phyloP scores from a whole-genome alignment of 768 basidiomycete species.

The Mrakia gelida region DNA sequence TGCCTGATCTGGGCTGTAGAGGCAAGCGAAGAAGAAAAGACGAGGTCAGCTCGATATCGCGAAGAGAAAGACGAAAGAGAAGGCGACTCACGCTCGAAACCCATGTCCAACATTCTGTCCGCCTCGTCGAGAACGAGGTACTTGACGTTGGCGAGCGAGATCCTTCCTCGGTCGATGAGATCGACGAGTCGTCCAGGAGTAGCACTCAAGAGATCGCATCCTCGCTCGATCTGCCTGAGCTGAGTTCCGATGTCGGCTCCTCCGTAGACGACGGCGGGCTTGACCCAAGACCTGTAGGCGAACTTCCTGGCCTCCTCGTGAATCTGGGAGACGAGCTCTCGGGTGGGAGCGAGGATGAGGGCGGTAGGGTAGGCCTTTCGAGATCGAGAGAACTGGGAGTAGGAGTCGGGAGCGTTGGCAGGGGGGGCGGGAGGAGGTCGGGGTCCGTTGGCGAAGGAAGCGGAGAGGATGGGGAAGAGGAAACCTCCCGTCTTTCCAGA shows the following conservation, averaged over 20 bases:
- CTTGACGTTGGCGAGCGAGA: constrained; percentile 91
- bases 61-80: background rate
- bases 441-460: constrained; percentile 81
- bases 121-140: constrained; percentile 99
- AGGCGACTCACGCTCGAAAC: constrained; percentile 71
- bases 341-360: constrained; percentile 95
- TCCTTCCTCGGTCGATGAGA: constrained; percentile 93
- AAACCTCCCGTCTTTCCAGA: constrained; percentile 99
- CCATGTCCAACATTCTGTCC: constrained; percentile 99
- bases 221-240: constrained; percentile 87
- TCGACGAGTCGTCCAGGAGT: constrained; percentile 98
- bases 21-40: background rate
- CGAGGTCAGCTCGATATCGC: background rate
- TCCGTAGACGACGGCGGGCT: constrained; percentile 97
- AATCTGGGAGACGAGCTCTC: constrained; percentile 97
- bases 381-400: constrained; percentile 55
- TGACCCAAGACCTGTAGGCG: constrained; percentile 98
- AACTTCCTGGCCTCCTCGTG: constrained; percentile 99
- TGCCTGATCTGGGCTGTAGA: constrained; percentile 75
- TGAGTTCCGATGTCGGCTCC: constrained; percentile 97
- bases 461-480: constrained; percentile 96
- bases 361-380: constrained; percentile 95
- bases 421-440: constrained; percentile 58
- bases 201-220: constrained; percentile 93
- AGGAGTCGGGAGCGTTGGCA: constrained; percentile 37